These are phyloP conservation scores for Aspergillus wentii DNA, from an alignment of 495 filamentous ascomycete species.

Conservation along the genomic window DNA sequence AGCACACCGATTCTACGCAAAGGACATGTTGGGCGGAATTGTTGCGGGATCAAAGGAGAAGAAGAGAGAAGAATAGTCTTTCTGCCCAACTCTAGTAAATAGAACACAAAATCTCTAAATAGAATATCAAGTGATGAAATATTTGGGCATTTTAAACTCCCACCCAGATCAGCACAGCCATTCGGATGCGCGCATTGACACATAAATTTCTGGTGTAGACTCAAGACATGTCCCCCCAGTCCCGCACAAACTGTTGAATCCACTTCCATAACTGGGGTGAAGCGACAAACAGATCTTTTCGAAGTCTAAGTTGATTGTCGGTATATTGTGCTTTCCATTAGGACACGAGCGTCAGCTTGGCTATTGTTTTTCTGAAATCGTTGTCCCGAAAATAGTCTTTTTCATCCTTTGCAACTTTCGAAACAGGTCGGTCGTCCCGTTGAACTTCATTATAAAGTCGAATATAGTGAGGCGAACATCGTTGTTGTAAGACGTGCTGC, in stretches of 20 bases:
- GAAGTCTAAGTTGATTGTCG: constrained; percentile 10
- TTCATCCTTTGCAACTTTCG: constrained; percentile 16
- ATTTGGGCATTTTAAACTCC: too few species aligned
- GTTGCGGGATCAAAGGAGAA: too few species aligned
- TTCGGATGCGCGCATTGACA: too few species aligned
- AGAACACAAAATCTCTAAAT: too few species aligned
- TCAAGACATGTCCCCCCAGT: constrained; percentile 15
- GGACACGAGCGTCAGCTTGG: constrained; percentile 20
- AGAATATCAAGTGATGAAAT: too few species aligned
- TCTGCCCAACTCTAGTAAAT: too few species aligned
- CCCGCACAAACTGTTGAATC: constrained; percentile 13
- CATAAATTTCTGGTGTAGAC: too few species aligned
- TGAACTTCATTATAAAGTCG: constrained; percentile 12
- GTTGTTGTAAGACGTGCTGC: constrained; percentile 13
- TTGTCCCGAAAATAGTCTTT: constrained; percentile 16
- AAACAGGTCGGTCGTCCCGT: constrained; percentile 12
- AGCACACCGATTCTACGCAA: too few species aligned
- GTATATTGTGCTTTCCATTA: constrained; percentile 18
- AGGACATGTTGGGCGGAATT: too few species aligned
- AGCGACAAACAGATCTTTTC: constrained; percentile 18
- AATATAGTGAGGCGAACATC: constrained; percentile 14
- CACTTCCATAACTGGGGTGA: constrained; percentile 17
- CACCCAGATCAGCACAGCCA: too few species aligned
- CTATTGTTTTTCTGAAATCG: constrained; percentile 16
- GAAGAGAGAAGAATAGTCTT: too few species aligned